Evolutionary conservation across 768 basidiomycete genomes (phyloP).

Genomic region (Mycena filopes): DNA sequence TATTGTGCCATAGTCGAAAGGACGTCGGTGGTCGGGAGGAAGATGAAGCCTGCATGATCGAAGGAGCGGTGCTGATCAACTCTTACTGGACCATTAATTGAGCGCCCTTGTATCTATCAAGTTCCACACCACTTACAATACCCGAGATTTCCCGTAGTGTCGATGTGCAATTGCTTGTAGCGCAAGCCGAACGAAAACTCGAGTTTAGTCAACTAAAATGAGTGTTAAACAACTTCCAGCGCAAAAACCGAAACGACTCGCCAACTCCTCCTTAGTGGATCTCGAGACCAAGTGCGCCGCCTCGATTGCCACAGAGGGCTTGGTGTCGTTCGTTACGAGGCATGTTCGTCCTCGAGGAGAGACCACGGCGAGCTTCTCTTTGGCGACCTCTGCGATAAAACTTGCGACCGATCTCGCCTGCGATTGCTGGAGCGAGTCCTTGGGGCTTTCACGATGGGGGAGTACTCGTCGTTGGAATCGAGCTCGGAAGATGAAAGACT

Average conservation of each 20-base stretch:
- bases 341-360: constrained; percentile 6
- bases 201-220: constrained; percentile 5
- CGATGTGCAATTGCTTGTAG: constrained; percentile 5
- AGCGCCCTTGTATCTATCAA: too few species aligned
- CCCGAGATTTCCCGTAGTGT: constrained; percentile 4
- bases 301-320: constrained; percentile 1
- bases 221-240: not conserved
- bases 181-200: constrained; percentile 4
- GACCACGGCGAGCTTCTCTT: constrained; percentile 1
- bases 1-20: not conserved
- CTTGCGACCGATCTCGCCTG: constrained; percentile 6
- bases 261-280: constrained; percentile 5
- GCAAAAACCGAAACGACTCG: constrained; percentile 6
- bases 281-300: constrained; percentile 1
- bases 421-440: too few species aligned
- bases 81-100: constrained; percentile 6
- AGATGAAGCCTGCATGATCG: constrained; percentile 3
- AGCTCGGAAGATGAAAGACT: too few species aligned
- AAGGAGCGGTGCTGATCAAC: constrained; percentile 10
- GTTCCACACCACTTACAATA: not conserved
- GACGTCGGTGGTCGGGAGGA: constrained; percentile 2
- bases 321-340: constrained; percentile 3
- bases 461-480: too few species aligned
- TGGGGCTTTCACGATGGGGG: too few species aligned
- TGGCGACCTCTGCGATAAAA: not conserved